Conservation (phyloP, 768 basidiomycete species). For the Mycena polygramma region DNA sequence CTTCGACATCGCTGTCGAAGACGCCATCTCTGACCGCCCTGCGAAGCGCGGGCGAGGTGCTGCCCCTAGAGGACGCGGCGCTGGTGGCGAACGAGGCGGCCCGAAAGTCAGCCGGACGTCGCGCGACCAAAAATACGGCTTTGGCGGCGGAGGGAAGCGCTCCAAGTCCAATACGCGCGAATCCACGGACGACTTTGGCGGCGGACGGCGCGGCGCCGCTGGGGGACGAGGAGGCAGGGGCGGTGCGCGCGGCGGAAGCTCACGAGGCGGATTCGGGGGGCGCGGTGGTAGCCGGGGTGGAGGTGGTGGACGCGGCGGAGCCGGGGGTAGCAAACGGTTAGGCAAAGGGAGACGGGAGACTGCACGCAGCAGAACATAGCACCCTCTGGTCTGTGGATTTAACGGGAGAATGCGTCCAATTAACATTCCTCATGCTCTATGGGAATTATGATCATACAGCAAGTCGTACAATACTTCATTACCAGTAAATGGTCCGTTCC, state of each 20-base stretch:
- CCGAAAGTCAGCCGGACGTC: slow-evolving; percentile 65
- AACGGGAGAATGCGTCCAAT: slow-evolving; percentile 5
- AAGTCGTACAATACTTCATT: too few relatives aligned
- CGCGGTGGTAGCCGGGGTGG: slow-evolving; percentile 41
- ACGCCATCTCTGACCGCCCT: slow-evolving; percentile 84
- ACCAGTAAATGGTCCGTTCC: neutral
- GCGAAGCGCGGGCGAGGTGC: slow-evolving; percentile 62
- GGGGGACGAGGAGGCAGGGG: slow-evolving; percentile 43
- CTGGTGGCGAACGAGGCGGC: slow-evolving; percentile 51
- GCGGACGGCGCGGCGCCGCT: slow-evolving; percentile 44
- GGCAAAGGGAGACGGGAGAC: slow-evolving; percentile 19
- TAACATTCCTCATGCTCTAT: neutral
- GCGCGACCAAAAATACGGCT: slow-evolving; percentile 84
- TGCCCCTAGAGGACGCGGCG: slow-evolving; percentile 18
- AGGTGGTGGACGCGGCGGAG: slow-evolving; percentile 37
- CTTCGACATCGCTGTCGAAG: slow-evolving; percentile 93
- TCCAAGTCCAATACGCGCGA: slow-evolving; percentile 87
- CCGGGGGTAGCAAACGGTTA: slow-evolving; percentile 59
- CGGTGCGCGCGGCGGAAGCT: slow-evolving; percentile 46
- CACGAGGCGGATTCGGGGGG: slow-evolving; percentile 38
- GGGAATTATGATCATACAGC: slow-evolving; percentile 15
- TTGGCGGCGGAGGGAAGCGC: slow-evolving; percentile 75
- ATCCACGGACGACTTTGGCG: slow-evolving; percentile 82
- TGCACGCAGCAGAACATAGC: slow-evolving; percentile 14
- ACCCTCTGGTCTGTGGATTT: neutral